Percentiles rank a stretch among this genome's conserved stretches.
phyloP scores from a whole-genome alignment of 352 stramenopile genomes.

The Phytophthora tubulina region DNA sequence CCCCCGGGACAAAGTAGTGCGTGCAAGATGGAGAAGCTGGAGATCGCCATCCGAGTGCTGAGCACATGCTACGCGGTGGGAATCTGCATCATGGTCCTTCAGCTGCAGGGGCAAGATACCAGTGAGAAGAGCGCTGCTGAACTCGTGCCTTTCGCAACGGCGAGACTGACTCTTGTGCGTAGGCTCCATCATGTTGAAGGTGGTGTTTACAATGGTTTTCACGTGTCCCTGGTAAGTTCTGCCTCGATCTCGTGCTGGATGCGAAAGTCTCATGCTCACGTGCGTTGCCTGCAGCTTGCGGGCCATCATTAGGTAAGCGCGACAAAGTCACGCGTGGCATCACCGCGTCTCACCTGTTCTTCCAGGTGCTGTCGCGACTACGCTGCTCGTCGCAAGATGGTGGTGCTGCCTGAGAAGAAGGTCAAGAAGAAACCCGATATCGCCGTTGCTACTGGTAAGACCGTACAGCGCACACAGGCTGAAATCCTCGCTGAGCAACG shows the following conservation, averaged over 20 bases:
- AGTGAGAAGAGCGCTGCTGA: constrained; percentile 40
- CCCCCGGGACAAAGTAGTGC: too few relatives aligned
- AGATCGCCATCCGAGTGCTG: constrained; percentile 74
- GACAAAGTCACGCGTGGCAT: not conserved
- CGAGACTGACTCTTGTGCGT: constrained; percentile 1
- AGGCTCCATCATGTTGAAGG: constrained; percentile 83
- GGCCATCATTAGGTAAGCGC: constrained; percentile 72
- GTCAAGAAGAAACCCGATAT: constrained; percentile 85
- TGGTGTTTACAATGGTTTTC: constrained; percentile 86
- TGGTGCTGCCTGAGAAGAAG: constrained; percentile 74
- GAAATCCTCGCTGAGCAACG: constrained; percentile 84
- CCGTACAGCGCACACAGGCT: constrained; percentile 72
- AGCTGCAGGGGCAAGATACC: constrained; percentile 62
- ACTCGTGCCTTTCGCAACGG: not conserved
- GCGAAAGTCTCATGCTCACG: constrained; percentile 2
- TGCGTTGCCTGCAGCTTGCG: constrained; percentile 55
- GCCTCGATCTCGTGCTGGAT: not conserved
- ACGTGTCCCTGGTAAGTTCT: constrained; percentile 75
- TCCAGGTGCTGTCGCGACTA: constrained; percentile 66
- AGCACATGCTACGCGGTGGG: constrained; percentile 60
- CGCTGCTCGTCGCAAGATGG: constrained; percentile 54
- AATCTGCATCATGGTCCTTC: constrained; percentile 66
- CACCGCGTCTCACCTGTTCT: constrained; percentile 11
- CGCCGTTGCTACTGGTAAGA: constrained; percentile 65
- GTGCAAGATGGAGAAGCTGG: constrained; percentile 66